Conservation (phyloP, 2,329 filamentous ascomycete species). For the Epichloe baconii region DNA sequence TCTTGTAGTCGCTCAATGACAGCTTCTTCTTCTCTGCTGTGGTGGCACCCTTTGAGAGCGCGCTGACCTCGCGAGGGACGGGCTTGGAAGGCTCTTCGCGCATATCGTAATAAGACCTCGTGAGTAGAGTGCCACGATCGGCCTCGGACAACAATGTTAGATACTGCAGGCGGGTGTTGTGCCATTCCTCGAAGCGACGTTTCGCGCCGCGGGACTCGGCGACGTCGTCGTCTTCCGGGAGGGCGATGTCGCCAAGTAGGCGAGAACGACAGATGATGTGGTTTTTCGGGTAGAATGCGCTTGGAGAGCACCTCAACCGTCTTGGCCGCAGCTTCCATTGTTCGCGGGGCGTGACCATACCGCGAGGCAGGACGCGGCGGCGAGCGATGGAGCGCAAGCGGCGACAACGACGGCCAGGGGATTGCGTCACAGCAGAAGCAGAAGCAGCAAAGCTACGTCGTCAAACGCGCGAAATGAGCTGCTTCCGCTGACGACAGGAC, state of each 20-base stretch:
- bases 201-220: slow-evolving; percentile 1
- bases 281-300: slow-evolving; percentile 36
- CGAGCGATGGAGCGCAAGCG: neutral
- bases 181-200: slow-evolving; percentile 34
- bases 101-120: slow-evolving; percentile 44
- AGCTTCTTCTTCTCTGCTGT: slow-evolving; percentile 41
- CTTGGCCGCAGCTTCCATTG: slow-evolving; percentile 48
- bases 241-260: slow-evolving; percentile 34
- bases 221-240: slow-evolving; percentile 25
- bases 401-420: neutral
- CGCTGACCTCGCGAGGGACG: slow-evolving; percentile 22
- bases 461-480: neutral
- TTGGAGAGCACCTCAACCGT: slow-evolving; percentile 40
- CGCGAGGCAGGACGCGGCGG: slow-evolving; percentile 14
- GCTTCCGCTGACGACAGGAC: neutral
- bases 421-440: neutral
- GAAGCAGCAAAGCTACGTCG: slow-evolving; percentile 1
- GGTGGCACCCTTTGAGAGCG: slow-evolving; percentile 25
- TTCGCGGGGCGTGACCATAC: slow-evolving; percentile 27
- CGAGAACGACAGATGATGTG: slow-evolving; percentile 39
- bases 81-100: slow-evolving; percentile 35
- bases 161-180: slow-evolving; percentile 39
- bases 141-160: slow-evolving; percentile 43
- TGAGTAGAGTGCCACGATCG: slow-evolving; percentile 44
- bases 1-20: slow-evolving; percentile 47